Base-by-base conservation (phyloP, 192 early-diverging fungal genomes). In the Linnemannia zychae region DNA sequence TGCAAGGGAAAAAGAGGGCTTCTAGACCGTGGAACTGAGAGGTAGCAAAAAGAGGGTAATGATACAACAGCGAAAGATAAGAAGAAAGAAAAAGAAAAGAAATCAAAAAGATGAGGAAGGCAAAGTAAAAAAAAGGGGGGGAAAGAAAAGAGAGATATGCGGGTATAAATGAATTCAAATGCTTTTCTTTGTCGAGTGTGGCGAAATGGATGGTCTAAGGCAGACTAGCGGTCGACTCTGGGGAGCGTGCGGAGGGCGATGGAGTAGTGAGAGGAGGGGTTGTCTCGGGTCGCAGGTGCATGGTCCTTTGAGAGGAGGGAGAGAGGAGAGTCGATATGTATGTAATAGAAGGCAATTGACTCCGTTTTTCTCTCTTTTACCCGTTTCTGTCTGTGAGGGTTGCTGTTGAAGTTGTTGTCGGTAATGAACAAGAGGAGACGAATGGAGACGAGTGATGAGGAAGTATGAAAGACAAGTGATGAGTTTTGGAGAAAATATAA, bases 201-300 rank as follows among this genome's bases (percentile, higher is more conserved):
- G 57, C 57, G 57, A 63, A 12, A 22, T 15, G 24, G 6, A 24
- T 31, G n/a, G 24, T 31, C 28, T 11, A 63, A 63, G 57, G 57
- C 57, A 31, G 57, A 63, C 57, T 63, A 31, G 24, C 11, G 28
- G 57, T 63, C 57, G 57, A 63, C 12, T 63, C 28, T 63, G 57
- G 57, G n/a, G 40, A 44, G 40, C 40, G 40, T 44, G 40, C 40
- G 9, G 67, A 69, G 18, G 24, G 63, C 15, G 9, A 34, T 24
- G n/a, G 11, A 37, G 36, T 16, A 36, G 13, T 7, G 31, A 3
- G 57, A 63, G 57, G 57, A 63, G 57, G 57, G 57, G 57, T 31
- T 33, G 57, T 63, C 57, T 63, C 57, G 57, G 57, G 28, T 63
- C 57, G 57, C 24, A 63, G 0, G 57, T 63, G 57, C 57, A 63